A percentile compares a stretch with the other conserved stretches of the same genome.
Conservation (phyloP, 2,329 filamentous ascomycete genomes). For the Aureobasidium sp. region DNA sequence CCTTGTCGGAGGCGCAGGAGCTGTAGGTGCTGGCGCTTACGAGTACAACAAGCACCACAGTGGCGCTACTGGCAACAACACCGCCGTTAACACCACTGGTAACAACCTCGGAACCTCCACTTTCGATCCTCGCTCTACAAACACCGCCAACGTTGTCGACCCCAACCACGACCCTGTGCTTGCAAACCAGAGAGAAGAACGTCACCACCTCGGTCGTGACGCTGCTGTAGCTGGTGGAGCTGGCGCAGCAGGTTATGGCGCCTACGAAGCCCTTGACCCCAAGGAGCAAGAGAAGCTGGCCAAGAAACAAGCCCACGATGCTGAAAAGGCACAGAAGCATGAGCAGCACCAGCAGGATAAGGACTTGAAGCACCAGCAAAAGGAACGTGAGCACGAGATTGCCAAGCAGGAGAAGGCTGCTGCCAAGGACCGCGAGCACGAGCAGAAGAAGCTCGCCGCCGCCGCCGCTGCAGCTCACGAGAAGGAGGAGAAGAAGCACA, state of each 20-base stretch:
- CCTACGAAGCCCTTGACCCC: slow-evolving; percentile 20
- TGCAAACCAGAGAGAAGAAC: slow-evolving; percentile 10
- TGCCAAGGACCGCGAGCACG: too few relatives aligned
- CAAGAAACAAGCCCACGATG: slow-evolving; percentile 16
- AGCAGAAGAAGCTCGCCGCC: too few relatives aligned
- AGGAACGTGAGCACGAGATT: slow-evolving; percentile 21
- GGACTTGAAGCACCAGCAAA: slow-evolving; percentile 20
- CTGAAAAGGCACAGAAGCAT: slow-evolving; percentile 21
- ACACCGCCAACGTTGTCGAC: slow-evolving; percentile 19
- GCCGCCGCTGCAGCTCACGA: too few relatives aligned
- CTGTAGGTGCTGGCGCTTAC: slow-evolving; percentile 19
- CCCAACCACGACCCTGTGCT: slow-evolving; percentile 13
- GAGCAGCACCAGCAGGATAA: slow-evolving; percentile 14
- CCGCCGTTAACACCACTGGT: too few relatives aligned
- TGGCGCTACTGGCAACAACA: neutral
- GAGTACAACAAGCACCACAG: slow-evolving; percentile 16
- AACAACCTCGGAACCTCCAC: slow-evolving; percentile 19
- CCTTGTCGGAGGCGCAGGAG: slow-evolving; percentile 24
- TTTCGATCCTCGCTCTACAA: slow-evolving; percentile 20
- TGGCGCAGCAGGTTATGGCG: slow-evolving; percentile 19
- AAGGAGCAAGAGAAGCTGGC: slow-evolving; percentile 23
- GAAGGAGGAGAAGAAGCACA: too few relatives aligned
- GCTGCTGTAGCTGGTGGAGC: slow-evolving; percentile 21
- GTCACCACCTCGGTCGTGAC: slow-evolving; percentile 20
- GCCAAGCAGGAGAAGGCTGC: slow-evolving; percentile 12